Base-by-base conservation (phyloP, 352 stramenopile species). In the Plasmopara halstedii region DNA sequence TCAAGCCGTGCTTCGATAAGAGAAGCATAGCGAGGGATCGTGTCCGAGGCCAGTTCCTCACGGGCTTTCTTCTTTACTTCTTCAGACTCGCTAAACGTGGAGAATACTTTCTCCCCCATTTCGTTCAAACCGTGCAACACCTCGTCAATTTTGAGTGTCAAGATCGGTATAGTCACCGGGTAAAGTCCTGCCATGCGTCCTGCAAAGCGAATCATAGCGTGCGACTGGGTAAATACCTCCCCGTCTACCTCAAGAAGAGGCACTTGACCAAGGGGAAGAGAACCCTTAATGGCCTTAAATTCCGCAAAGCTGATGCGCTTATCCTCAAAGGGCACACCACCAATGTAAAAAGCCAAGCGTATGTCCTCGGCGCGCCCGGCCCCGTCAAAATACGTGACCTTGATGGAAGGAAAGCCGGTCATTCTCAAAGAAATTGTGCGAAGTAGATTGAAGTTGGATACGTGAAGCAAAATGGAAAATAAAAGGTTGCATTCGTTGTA, bases 191-290 rank as follows among this genome's bases (percentile, higher is more conserved):
- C 57, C n/a, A 86, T 56, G 3, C 72, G 66, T 1, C 84, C 84
- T 11, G 67, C 77, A 33, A 77, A 91, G 2, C 78, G 70, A 11
- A 91, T 47, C 5, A 90, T 81, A 3, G 73, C 70, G 18, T 70
- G 49, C n/a, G 65, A 73, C 53, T 92, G 75, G 0, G 63, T 67
- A 33, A 86, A 45, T 17, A 65, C 53, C 21, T 76, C 32, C 8
- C 72, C 77, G 43, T 88, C 58, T 10, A 84, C 56, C 26, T 79
- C 65, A n/a, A 81, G 46, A 15, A 69, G 47, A 2, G 73, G 75
- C 11, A 85, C 0, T 46, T 83, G 59, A 2, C 58, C 64, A 33
- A 84, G 67, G 13, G 70, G 75, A 6, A 84, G 48, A 21, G 42
- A 57, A 3, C 27, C 1, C 48, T 84, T 88, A 26, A 64, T 29